Evolutionary conservation across 768 basidiomycete genomes (phyloP).

Genomic region (Calocybe gangraenosa): DNA sequence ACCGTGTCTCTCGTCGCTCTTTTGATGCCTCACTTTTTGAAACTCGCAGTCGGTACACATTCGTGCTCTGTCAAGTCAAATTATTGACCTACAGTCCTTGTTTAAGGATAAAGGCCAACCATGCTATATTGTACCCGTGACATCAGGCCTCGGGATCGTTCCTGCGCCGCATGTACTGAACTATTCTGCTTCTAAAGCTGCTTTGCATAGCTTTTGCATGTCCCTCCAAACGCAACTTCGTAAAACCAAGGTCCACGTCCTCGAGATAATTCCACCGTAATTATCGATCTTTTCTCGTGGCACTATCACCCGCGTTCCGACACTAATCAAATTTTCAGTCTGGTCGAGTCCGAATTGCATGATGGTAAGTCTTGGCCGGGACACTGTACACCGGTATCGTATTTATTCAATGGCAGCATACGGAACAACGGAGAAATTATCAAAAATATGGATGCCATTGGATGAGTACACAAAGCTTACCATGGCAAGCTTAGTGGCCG

Average conservation of each 20-base stretch:
- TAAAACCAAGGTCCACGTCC: slow-evolving; percentile 46
- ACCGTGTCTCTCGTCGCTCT: slow-evolving; percentile 43
- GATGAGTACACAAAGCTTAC: slow-evolving; percentile 38
- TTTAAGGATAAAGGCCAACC: slow-evolving; percentile 34
- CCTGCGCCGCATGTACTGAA: slow-evolving; percentile 39
- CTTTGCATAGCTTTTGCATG: slow-evolving; percentile 46
- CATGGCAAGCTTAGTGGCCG: slow-evolving; percentile 24
- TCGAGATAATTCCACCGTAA: slow-evolving; percentile 58
- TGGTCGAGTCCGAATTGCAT: slow-evolving; percentile 61
- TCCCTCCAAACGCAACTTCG: slow-evolving; percentile 44
- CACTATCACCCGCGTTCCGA: neutral
- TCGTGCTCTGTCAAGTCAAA: neutral
- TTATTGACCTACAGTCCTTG: neutral
- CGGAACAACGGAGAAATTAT: slow-evolving; percentile 42
- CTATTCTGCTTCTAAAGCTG: slow-evolving; percentile 58
- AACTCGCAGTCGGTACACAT: slow-evolving; percentile 39
- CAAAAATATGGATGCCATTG: slow-evolving; percentile 53
- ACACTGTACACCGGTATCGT: neutral
- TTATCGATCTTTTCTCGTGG: slow-evolving; percentile 15
- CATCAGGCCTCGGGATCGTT: slow-evolving; percentile 47
- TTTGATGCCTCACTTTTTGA: slow-evolving; percentile 51
- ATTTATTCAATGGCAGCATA: slow-evolving; percentile 31
- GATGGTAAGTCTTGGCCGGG: slow-evolving; percentile 34
- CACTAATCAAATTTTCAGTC: slow-evolving; percentile 24
- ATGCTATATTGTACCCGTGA: slow-evolving; percentile 46